Conservation (phyloP, 2,329 filamentous ascomycete genomes). For the Waltergamsia citrina region DNA sequence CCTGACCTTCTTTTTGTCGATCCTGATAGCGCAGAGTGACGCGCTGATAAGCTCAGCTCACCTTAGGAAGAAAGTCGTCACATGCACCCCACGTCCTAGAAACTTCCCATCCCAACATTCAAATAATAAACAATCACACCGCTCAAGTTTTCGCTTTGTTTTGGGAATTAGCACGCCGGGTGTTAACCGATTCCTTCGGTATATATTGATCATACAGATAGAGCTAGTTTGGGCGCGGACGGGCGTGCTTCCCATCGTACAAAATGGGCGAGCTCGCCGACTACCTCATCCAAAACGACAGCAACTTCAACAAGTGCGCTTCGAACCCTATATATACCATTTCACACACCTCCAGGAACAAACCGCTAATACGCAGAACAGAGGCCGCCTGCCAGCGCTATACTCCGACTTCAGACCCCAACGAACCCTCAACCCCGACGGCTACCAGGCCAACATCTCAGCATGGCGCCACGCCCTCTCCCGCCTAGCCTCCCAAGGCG, state of each 20-base stretch:
- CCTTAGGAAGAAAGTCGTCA: no score
- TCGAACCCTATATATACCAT: not conserved
- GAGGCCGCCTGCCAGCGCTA: conserved; percentile 70
- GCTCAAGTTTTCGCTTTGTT: no score
- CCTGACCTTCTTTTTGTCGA: not conserved
- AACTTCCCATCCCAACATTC: no score
- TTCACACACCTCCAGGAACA: conserved; percentile 1
- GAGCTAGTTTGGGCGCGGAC: no score
- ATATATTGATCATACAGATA: no score
- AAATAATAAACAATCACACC: no score
- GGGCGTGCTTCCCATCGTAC: conserved; percentile 4
- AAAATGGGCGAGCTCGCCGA: conserved; percentile 59
- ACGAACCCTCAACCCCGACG: conserved; percentile 70
- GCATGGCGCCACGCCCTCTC: conserved; percentile 72
- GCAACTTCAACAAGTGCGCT: conserved; percentile 48
- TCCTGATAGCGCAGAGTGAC: conserved; percentile 2
- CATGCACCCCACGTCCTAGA: no score
- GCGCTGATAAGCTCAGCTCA: conserved; percentile 6
- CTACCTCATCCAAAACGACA: conserved; percentile 52
- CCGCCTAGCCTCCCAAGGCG: conserved; percentile 56
- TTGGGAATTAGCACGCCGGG: no score
- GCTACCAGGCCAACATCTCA: conserved; percentile 68
- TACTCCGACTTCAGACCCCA: conserved; percentile 81
- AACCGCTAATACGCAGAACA: conserved; percentile 18
- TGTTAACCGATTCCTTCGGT: no score